These are phyloP conservation scores for Russula abietina DNA, from an alignment of 768 basidiomycete species.

Conservation along the genomic window DNA sequence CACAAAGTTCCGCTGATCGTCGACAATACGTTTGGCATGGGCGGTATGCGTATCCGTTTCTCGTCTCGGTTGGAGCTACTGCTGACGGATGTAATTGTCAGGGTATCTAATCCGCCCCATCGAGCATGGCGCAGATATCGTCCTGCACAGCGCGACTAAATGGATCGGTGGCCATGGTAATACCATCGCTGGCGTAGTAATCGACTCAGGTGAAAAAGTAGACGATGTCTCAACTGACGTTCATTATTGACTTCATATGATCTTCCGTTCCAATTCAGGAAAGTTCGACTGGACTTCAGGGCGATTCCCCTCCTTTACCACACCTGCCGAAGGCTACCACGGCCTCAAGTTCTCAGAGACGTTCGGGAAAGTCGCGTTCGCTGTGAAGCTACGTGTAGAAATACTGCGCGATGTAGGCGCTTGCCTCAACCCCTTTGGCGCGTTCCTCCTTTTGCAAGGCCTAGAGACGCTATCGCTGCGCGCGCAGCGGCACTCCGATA, in stretches of 20 bases:
- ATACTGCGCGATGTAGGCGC: constrained; percentile 65
- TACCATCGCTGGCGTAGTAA: constrained; percentile 68
- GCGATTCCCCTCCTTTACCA: constrained; percentile 68
- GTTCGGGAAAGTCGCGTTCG: constrained; percentile 60
- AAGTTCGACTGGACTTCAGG: constrained; percentile 74
- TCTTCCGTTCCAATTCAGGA: constrained; percentile 33
- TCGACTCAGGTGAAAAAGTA: constrained; percentile 56
- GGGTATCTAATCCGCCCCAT: constrained; percentile 64
- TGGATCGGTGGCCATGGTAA: constrained; percentile 84
- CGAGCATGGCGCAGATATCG: constrained; percentile 70
- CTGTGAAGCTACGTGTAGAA: constrained; percentile 58
- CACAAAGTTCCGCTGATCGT: constrained; percentile 72
- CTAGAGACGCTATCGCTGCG: constrained; percentile 74
- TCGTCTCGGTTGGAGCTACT: no score
- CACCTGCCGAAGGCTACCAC: constrained; percentile 71
- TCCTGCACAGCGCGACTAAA: constrained; percentile 77
- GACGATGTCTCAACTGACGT: background rate
- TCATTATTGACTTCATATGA: background rate
- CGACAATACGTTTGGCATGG: constrained; percentile 75
- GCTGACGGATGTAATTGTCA: constrained; percentile 6
- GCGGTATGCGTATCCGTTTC: constrained; percentile 34
- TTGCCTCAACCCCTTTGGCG: constrained; percentile 60
- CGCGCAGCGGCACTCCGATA: constrained; percentile 63
- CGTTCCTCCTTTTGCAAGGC: constrained; percentile 72
- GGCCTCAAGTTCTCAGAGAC: constrained; percentile 60